These are phyloP conservation scores for Brettanomyces custersianus DNA, from an alignment of 805 yeast genomes.

Conservation along the genomic window DNA sequence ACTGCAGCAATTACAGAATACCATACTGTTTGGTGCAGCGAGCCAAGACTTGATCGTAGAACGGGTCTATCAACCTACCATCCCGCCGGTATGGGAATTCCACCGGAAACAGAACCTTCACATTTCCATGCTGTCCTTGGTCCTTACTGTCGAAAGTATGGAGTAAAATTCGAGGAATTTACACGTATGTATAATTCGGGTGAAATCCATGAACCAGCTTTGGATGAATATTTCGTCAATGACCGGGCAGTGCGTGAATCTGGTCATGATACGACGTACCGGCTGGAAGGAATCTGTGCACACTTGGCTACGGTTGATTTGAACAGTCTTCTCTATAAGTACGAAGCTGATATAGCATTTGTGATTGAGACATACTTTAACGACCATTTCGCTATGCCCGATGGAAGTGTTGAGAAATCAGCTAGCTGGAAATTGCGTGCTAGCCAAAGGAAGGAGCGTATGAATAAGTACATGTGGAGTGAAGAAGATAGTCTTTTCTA, in stretches of 20 bases:
- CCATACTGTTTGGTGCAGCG: conserved; percentile 63
- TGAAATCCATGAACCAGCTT: conserved; percentile 59
- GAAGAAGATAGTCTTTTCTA: conserved; percentile 68
- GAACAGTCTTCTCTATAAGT: conserved; percentile 78
- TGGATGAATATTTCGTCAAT: conserved; percentile 82
- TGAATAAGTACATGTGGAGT: conserved; percentile 76
- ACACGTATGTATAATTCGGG: conserved; percentile 61
- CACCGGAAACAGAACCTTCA: conserved; percentile 91
- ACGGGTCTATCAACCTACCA: conserved; percentile 85
- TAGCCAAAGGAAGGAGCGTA: conserved; percentile 37
- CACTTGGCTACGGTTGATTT: conserved; percentile 85
- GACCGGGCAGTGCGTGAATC: conserved; percentile 94
- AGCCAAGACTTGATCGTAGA: conserved; percentile 61
- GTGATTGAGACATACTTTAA: conserved; percentile 49
- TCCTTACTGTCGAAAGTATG: conserved; percentile 61
- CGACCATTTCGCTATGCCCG: conserved; percentile 33
- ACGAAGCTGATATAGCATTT: conserved; percentile 75
- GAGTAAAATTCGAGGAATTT: conserved; percentile 51
- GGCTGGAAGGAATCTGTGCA: conserved; percentile 87
- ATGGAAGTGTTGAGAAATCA: conserved; percentile 36
- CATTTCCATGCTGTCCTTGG: conserved; percentile 69
- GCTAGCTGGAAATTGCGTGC: conserved; percentile 60
- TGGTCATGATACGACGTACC: conserved; percentile 90
- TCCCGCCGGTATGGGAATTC: conserved; percentile 88
- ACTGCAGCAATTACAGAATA: conserved; percentile 84